phyloP scores from a whole-genome alignment of 106 monocot genomes.

The Allium cepa region DNA sequence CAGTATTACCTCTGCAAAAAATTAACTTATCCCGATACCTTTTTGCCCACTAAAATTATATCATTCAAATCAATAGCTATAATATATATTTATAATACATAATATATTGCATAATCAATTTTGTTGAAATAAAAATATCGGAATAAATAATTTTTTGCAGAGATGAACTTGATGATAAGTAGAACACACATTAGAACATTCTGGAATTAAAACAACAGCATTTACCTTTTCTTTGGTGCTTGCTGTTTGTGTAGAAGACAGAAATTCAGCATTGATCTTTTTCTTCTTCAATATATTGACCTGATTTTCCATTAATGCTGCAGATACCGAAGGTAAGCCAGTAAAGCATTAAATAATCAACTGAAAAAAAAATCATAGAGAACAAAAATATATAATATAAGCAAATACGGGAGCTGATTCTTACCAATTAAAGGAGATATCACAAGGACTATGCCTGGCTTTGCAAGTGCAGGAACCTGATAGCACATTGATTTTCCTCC shows the following conservation, averaged over 20 bases:
- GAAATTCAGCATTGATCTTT: slow-evolving; percentile 73
- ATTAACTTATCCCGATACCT: no score
- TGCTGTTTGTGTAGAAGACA: slow-evolving; percentile 76
- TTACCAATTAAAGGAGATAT: slow-evolving; percentile 62
- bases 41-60: no score
- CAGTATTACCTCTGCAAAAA: no score
- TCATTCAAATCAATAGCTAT: no score
- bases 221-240: slow-evolving; percentile 64
- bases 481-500: slow-evolving; percentile 98
- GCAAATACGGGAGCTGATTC: no score
- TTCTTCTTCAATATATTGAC: slow-evolving; percentile 55
- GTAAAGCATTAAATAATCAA: background rate
- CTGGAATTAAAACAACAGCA: background rate
- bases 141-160: no score
- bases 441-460: slow-evolving; percentile 78
- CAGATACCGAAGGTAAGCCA: slow-evolving; percentile 5
- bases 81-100: no score
- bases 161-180: no score
- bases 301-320: slow-evolving; percentile 98
- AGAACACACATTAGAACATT: no score
- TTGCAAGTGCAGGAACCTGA: slow-evolving; percentile 80
- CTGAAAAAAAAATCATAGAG: background rate
- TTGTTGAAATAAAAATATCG: no score
- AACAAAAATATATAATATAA: background rate
- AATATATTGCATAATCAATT: no score